Evolutionary conservation across 2,329 filamentous ascomycete species (phyloP), one percentile per base, ranked within the genome.

Genomic region (Aspergillus awamori): DNA sequence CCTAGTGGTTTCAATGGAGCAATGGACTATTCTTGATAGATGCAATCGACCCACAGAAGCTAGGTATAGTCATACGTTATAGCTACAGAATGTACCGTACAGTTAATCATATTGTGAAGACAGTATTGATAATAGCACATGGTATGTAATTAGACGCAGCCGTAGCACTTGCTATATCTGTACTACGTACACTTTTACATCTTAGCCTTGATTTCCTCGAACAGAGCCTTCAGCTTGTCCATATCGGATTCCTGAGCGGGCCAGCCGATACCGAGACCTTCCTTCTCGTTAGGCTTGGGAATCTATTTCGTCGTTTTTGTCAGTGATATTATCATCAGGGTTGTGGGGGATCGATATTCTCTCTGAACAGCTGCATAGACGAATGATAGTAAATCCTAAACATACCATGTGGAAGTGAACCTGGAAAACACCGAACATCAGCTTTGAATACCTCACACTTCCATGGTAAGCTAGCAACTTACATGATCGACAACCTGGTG

Each of bases 401-500:
- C 83, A 66, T 84, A 92, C 90, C 87, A 98, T 89, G 74, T 99
- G 95, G 79, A 99, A 94, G 76, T 97, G 93, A 68, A 96, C 90
- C 89, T 92, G 3, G 3, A 22, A 51, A 53, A 39, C 1, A 51
- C 41, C 36, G 56, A 36, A 36, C 38, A 48, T 54, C 20, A 20
- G 20, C 20, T 20, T 20, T 20, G 20, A 20, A 20, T 20, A 20
- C 20, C 20, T 20, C 20, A 20, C 2, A 20, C 20, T 20, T 20
- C 20, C 20, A 20, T 20, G 20, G 20, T 20, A 20, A 20, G 20
- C 20, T 20, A 20, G 20, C 20, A 54, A 81, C 87, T 80, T 81
- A 95, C 94, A 80, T 99, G 95, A 68, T 92, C 90, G 64, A 99
- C 94, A 65, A 90, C 83, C 81, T 98, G 95, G 78, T 99, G 95